These are phyloP conservation scores for Phoma herbarum DNA, from an alignment of 2,329 filamentous ascomycete species.

Conservation along the genomic window DNA sequence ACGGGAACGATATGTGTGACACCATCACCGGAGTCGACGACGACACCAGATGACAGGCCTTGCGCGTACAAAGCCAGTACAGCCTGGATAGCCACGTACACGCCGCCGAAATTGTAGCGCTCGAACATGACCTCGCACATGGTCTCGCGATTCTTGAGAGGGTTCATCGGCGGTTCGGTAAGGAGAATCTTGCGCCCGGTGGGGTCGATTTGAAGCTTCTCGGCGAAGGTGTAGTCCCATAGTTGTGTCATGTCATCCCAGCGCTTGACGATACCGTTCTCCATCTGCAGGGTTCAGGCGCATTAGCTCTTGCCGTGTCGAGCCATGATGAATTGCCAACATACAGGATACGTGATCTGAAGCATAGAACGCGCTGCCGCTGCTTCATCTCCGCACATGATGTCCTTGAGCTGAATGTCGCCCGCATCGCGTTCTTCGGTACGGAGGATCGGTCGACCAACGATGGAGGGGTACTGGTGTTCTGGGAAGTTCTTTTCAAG, in stretches of 20 bases:
- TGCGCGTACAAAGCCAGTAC: slow-evolving; percentile 96
- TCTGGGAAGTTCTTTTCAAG: slow-evolving; percentile 88
- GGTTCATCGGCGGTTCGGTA: slow-evolving; percentile 98
- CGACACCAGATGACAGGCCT: slow-evolving; percentile 84
- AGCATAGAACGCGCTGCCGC: slow-evolving; percentile 96
- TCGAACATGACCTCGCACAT: slow-evolving; percentile 99
- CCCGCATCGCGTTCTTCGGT: slow-evolving; percentile 84
- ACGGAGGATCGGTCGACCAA: slow-evolving; percentile 95
- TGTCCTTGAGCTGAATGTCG: slow-evolving; percentile 86
- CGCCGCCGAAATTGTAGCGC: slow-evolving; percentile 92
- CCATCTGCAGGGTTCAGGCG: slow-evolving; percentile 71
- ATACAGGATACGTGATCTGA: slow-evolving; percentile 93
- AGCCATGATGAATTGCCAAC: slow-evolving; percentile 37
- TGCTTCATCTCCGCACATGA: slow-evolving; percentile 99
- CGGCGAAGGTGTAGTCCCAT: slow-evolving; percentile 98
- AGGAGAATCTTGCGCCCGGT: slow-evolving; percentile 94
- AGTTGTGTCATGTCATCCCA: slow-evolving; percentile 99
- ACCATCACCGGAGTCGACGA: slow-evolving; percentile 97
- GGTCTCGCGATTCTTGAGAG: slow-evolving; percentile 92
- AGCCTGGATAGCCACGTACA: slow-evolving; percentile 97
- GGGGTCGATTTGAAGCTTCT: slow-evolving; percentile 94
- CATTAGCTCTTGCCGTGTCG: slow-evolving; percentile 39
- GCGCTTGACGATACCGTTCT: slow-evolving; percentile 98
- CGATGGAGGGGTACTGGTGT: slow-evolving; percentile 97
- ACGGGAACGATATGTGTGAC: slow-evolving; percentile 99